Evolutionary conservation across 2,329 filamentous ascomycete genomes (phyloP), one percentile per base, ranked within the genome.

Genomic region (Aspergillus pseudotamarii): DNA sequence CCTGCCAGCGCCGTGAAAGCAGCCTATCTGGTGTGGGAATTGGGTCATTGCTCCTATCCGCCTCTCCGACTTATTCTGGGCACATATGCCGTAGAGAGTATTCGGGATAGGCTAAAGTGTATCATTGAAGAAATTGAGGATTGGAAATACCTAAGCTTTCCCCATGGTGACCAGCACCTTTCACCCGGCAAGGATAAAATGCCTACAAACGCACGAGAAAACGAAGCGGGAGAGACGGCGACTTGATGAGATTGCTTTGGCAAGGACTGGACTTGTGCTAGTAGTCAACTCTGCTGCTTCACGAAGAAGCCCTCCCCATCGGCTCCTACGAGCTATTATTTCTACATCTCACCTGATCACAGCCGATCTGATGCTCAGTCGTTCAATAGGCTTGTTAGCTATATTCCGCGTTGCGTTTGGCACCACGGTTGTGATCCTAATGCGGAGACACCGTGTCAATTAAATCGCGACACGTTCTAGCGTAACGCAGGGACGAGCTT

Each of bases 51-150:
- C 80, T 90, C 89, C n/a, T 97, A 93, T 75, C 95, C 95, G 57
- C 95, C 95, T 0, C 77, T 98, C 67, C 83, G 95, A 38, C 79
- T 99, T 63, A 81, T 97, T n/a, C 79, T 98, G 28, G 95, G 95
- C 0, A 96, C 89, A 68, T 98, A 96, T 80, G 94, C 95, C 1
- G 94, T 98, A 43, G 94, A 99, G 77, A 97, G 94, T 76, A 96
- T 98, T 57, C 84, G 95, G 19, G 95, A 99, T 79, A 85, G 94
- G 23, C 79, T 98, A 73, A 87, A 93, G 68, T 94, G 91, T 65
- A 92, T 98, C 46, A 97, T 94, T 14, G 95, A 98, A 78, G 95
- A 99, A 81, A 86, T 96, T 68, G 93, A 96, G 79, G 93, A 96
- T 74, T 96, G 93, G 92, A 95, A 94, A 72, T 90, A 94, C 74